phyloP scores from a whole-genome alignment of 2,329 filamentous ascomycete genomes.

The Didymella lethalis region DNA sequence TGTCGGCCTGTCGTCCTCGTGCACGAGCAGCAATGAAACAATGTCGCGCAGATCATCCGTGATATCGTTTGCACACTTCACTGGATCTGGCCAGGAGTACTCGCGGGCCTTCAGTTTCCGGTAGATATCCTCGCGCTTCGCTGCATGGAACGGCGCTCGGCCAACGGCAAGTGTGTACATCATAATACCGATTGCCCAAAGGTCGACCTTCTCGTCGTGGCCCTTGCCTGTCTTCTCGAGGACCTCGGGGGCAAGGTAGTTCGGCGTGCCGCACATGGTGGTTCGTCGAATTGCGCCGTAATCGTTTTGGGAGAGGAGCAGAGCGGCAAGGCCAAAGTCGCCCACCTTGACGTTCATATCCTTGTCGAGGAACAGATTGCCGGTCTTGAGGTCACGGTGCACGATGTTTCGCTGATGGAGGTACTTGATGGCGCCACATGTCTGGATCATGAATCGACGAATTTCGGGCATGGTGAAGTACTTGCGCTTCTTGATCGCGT shows the following conservation, averaged over 20 bases:
- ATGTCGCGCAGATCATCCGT: constrained; percentile 79
- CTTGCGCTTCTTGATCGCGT: constrained; percentile 93
- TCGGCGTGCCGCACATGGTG: constrained; percentile 95
- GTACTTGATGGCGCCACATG: constrained; percentile 97
- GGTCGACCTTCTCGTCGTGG: constrained; percentile 96
- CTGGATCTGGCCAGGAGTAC: constrained; percentile 78
- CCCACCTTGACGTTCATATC: constrained; percentile 98
- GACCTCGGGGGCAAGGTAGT: constrained; percentile 98
- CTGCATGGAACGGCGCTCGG: constrained; percentile 94
- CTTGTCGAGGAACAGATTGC: constrained; percentile 93
- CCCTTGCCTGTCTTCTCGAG: constrained; percentile 92
- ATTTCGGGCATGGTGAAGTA: constrained; percentile 93
- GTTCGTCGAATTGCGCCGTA: constrained; percentile 81
- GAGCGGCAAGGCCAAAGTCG: constrained; percentile 92
- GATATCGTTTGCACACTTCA: constrained; percentile 72
- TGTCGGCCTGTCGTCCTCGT: constrained; percentile 76
- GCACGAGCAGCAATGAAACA: constrained; percentile 77
- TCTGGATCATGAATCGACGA: constrained; percentile 90
- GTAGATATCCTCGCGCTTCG: constrained; percentile 87
- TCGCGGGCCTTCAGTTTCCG: constrained; percentile 71
- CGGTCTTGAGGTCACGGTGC: constrained; percentile 96
- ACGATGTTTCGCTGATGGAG: constrained; percentile 96
- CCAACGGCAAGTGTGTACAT: constrained; percentile 98
- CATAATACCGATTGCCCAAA: constrained; percentile 98
- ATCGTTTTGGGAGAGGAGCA: constrained; percentile 90